Conservation (phyloP, 129 eudicot species). For the Chrysanthemum lavandulifolium region DNA sequence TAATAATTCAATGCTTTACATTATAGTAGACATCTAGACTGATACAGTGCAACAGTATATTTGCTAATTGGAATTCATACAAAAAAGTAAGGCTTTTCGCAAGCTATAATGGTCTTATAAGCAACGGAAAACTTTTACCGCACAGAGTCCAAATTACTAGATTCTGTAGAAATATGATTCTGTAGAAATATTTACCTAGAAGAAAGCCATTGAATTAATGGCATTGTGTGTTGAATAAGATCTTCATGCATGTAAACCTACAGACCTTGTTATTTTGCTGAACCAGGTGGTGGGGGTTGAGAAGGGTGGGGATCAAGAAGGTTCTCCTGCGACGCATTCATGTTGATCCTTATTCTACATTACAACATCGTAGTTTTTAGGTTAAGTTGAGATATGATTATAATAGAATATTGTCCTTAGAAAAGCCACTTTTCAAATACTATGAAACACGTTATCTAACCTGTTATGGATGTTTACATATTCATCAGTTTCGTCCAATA, state of each 20-base stretch:
- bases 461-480: conserved; percentile 97
- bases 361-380: neutral
- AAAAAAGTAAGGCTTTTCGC: neutral
- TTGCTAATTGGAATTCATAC: conserved; percentile 4
- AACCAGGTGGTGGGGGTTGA: conserved; percentile 27
- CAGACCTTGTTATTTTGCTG: conserved; percentile 28
- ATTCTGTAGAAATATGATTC: conserved; percentile 9
- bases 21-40: conserved; percentile 19
- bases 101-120: too few relatives aligned
- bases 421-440: neutral
- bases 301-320: conserved; percentile 41
- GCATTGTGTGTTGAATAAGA: conserved; percentile 6
- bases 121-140: conserved; percentile 15
- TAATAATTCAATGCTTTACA: conserved; percentile 8
- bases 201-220: conserved; percentile 19
- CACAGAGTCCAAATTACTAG: conserved; percentile 16
- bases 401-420: neutral
- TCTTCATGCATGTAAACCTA: conserved; percentile 15
- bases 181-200: conserved; percentile 21
- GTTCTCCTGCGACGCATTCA: conserved; percentile 81
- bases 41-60: conserved; percentile 9
- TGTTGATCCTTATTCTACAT: conserved; percentile 90
- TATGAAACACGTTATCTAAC: conserved; percentile 31
- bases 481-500: conserved; percentile 97
- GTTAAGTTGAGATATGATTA: neutral